Percentiles rank a stretch among this genome's conserved stretches.
phyloP scores from a whole-genome alignment of 2,329 filamentous ascomycete species.

The Magnaporthiopsis rhizophila region DNA sequence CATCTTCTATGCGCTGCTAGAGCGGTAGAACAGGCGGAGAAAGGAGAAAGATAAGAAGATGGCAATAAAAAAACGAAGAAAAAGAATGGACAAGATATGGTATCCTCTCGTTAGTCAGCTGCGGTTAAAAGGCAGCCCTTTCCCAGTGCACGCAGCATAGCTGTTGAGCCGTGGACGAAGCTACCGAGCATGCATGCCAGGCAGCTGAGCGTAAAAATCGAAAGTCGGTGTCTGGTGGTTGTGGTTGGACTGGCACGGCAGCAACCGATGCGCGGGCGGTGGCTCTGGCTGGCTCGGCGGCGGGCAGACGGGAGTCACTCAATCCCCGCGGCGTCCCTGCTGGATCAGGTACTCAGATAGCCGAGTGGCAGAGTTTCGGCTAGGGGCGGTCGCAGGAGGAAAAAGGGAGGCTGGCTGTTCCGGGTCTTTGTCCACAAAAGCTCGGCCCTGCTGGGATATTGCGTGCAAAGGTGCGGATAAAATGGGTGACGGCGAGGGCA shows the following conservation, averaged over 20 bases:
- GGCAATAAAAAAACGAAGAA: neutral
- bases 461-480: neutral
- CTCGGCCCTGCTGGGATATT: neutral
- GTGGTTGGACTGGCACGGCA: neutral
- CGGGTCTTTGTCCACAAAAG: neutral
- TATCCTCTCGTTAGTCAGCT: conserved; percentile 4
- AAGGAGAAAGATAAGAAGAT: neutral
- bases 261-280: neutral
- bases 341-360: neutral
- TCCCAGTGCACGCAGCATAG: conserved; percentile 6
- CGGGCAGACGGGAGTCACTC: neutral
- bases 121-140: conserved; percentile 8
- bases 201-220: neutral
- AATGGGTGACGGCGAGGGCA: neutral
- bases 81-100: neutral
- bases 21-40: neutral
- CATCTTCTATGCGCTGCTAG: conserved; percentile 14
- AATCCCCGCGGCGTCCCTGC: neutral
- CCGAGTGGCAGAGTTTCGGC: neutral
- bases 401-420: neutral
- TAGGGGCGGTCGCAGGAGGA: neutral
- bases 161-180: neutral
- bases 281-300: neutral
- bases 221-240: neutral
- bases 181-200: conserved; percentile 3